phyloP scores from a whole-genome alignment of 164 flowering plant genomes.

The Euptelea pleiosperma region DNA sequence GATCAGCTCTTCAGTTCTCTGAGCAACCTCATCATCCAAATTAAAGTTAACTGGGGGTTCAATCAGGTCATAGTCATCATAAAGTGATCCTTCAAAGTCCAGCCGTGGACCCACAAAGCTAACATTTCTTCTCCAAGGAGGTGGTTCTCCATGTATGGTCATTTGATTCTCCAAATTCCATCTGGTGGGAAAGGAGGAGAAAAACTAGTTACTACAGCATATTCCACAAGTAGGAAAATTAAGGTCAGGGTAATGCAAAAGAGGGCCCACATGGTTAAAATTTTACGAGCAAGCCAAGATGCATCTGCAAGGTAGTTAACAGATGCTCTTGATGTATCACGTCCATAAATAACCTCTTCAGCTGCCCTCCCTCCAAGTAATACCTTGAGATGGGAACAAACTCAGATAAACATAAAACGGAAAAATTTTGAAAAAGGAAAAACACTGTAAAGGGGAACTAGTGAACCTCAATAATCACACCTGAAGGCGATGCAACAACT shows the following conservation, averaged over 20 bases:
- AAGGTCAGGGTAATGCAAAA: not conserved
- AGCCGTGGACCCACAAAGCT: conserved; percentile 82
- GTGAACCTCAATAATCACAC: conserved; percentile 27
- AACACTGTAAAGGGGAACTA: not conserved
- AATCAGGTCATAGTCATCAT: conserved; percentile 60
- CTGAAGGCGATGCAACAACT: conserved; percentile 95
- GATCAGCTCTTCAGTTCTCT: conserved; percentile 67
- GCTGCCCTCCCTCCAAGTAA: conserved; percentile 97
- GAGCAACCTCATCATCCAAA: conserved; percentile 74
- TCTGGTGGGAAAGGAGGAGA: conserved; percentile 36
- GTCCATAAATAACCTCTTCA: conserved; percentile 89
- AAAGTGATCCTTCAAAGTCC: conserved; percentile 92
- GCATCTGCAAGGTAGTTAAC: conserved; percentile 88
- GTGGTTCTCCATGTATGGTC: conserved; percentile 88
- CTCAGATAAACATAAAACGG: not conserved
- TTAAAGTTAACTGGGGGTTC: conserved; percentile 81
- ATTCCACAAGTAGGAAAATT: not conserved
- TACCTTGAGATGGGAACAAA: conserved; percentile 41
- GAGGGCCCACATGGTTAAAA: conserved; percentile 67
- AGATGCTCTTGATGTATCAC: conserved; percentile 86
- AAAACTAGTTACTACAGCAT: conserved; percentile 5
- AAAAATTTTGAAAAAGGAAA: not conserved
- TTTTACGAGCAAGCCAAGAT: conserved; percentile 98
- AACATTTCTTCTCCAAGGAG: conserved; percentile 74
- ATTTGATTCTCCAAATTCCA: conserved; percentile 94